Evolutionary conservation across 164 flowering plant genomes (phyloP), one percentile per base, ranked within the genome.

Genomic region (Pachysandra terminalis): DNA sequence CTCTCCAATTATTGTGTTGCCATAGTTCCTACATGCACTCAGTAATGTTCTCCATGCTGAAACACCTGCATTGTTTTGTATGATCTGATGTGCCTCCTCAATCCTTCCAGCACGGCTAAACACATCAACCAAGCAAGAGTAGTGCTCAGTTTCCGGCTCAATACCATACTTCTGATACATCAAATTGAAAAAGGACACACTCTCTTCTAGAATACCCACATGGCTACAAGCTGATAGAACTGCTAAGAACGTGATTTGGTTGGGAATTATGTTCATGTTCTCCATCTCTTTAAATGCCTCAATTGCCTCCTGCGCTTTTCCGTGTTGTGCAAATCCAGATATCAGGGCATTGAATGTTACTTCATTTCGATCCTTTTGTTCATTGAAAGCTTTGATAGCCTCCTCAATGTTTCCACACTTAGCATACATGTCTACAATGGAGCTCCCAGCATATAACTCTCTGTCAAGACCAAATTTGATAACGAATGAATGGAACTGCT

Each of bases 181-280:
- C 61, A 68, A 62, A 51, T 71, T 49, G 55, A 75, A 71, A 56
- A 71, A 71, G 14, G 49, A 58, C 12, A 68, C 15, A 23, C 75
- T 72, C 51, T 71, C 68, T 51, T 72, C 73, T 3, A 76, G 70
- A 27, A 71, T 32, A 35, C 79, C 79, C 1, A 25, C 75, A 72
- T 76, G 79, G 63, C 75, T 65, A 56, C 79, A 76, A 58, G 75
- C 79, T 49, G 75, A 68, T 25, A 76, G n/a, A 68, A 72, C 27
- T 40, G 75, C 75, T 51, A 76, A 48, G 69, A 75, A 75, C 9
- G 75, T 72, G 60, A 72, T 73, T 57, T 63, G 56, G 70, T 73
- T 73, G 52, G 76, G 79, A 45, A 56, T 54, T 48, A 68, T 45
- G 53, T 23, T 59, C 71, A 37, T 62, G 35, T 72, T 60, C 35